Percentiles rank a stretch among this genome's conserved stretches.
These are phyloP conservation scores for Sarcocystis neurona DNA, from an alignment of 169 alveolate genomes.

Conservation along the genomic window DNA sequence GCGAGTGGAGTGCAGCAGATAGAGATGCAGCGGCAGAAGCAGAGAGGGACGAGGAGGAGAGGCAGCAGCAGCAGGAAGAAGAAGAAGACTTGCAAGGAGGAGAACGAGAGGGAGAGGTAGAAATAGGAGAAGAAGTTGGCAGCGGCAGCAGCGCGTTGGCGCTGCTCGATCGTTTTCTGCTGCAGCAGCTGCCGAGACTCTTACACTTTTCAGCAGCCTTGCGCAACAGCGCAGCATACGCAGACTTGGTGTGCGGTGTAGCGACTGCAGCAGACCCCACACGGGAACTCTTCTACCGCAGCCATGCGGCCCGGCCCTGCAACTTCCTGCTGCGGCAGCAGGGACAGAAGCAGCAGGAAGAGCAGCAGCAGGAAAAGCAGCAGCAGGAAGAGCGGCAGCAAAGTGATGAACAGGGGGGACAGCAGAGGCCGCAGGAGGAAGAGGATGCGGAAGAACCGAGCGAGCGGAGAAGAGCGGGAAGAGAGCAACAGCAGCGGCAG, in stretches of 20 bases:
- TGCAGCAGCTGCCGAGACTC: constrained; percentile 12
- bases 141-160: background rate
- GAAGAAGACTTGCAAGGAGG: no score
- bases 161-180: background rate
- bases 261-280: background rate
- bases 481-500: background rate
- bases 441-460: background rate
- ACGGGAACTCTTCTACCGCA: background rate
- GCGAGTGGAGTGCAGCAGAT: no score
- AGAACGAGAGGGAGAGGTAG: no score
- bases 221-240: background rate
- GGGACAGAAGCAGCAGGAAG: background rate
- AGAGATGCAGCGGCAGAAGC: no score
- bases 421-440: background rate
- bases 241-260: constrained; percentile 1
- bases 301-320: background rate
- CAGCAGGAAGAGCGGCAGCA: background rate
- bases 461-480: background rate
- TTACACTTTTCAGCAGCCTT: background rate
- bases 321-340: background rate
- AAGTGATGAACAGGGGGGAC: background rate
- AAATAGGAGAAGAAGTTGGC: no score
- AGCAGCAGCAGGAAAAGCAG: no score
- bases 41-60: no score
- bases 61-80: no score